Base-by-base conservation (phyloP, 139 green algal genomes). In the Eudorina sp. region DNA sequence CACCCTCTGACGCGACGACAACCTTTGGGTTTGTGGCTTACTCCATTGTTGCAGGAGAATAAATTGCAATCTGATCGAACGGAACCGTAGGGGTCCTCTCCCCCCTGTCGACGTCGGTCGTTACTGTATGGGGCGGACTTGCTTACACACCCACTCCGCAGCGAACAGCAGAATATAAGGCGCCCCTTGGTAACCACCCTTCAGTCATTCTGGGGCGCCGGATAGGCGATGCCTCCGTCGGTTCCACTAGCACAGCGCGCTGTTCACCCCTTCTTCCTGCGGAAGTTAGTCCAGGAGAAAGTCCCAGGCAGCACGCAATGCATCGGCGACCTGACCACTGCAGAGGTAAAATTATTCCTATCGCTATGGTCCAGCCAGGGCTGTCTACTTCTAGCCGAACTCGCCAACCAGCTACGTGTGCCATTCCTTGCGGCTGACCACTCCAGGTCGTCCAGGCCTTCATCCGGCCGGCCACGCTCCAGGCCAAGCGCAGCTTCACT, bases 221-320 rank as follows among this genome's bases (percentile, higher is more conserved):
- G 62, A 72, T 72, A 72, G 62, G 62, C 16, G 23, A 72, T 72
- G 62, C 62, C 62, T 38, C 62, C 36, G 62, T 29, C 62, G 19
- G 31, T 81, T 43, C 73, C 75, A 18, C 75, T 83, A 18, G 21
- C 48, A 51, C 31, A 36, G 51, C 75, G 75, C 45, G 75, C 75
- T 31, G 75, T 83, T n/a, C 75, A 83, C 23, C 31, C 45, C 14
- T 21, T 69, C 48, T 83, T 83, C 75, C 48, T 83, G 19, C 51
- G 48, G 31, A 83, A 68, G 75, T 53, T 83, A 51, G 75, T n/a
- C 19, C n/a, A 68, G 18, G 75, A 83, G 75, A 83, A 83, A 51
- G 48, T 68, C 5, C 73, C 73, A 51, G 75, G 75, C n/a, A 48
- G 48, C 13, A 27, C 75, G 34, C 48, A 14, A 68, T 68, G 73